These are phyloP conservation scores for Neurospora intermedia DNA, from an alignment of 495 filamentous ascomycete genomes.

Conservation along the genomic window DNA sequence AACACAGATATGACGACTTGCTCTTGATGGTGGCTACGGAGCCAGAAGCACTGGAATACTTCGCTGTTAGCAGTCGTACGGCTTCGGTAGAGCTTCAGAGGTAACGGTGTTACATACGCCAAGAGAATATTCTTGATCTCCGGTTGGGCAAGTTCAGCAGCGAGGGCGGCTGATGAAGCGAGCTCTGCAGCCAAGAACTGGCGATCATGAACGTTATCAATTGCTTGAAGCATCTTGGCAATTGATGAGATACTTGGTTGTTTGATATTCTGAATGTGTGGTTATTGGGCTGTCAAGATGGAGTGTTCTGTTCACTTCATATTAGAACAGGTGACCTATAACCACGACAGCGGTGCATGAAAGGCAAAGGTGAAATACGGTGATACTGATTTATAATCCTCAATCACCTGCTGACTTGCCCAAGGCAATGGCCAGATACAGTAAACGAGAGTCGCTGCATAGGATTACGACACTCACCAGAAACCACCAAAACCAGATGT, in stretches of 20 bases:
- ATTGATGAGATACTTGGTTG: not conserved
- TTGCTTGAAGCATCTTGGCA: not conserved
- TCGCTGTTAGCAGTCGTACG: not conserved
- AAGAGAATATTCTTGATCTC: not conserved
- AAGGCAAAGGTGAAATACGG: too few species aligned
- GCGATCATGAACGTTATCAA: not conserved
- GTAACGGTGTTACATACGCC: not conserved
- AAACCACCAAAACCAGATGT: not conserved
- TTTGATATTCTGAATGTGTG: not conserved
- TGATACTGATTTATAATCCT: not conserved
- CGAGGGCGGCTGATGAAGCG: not conserved
- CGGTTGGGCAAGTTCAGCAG: not conserved
- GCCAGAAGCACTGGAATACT: slow-evolving; percentile 18
- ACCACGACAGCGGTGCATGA: not conserved
- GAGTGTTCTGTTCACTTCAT: not conserved
- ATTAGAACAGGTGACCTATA: not conserved
- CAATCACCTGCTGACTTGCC: not conserved
- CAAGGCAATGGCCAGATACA: not conserved
- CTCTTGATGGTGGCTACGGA: slow-evolving; percentile 79
- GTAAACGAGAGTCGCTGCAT: not conserved
- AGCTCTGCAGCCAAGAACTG: not conserved
- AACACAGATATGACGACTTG: not conserved
- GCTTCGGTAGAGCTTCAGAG: not conserved
- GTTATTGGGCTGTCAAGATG: not conserved
- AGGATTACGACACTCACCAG: not conserved